Conservation (phyloP, 116 monocot genomes). For the Cymodocea nodosa region DNA sequence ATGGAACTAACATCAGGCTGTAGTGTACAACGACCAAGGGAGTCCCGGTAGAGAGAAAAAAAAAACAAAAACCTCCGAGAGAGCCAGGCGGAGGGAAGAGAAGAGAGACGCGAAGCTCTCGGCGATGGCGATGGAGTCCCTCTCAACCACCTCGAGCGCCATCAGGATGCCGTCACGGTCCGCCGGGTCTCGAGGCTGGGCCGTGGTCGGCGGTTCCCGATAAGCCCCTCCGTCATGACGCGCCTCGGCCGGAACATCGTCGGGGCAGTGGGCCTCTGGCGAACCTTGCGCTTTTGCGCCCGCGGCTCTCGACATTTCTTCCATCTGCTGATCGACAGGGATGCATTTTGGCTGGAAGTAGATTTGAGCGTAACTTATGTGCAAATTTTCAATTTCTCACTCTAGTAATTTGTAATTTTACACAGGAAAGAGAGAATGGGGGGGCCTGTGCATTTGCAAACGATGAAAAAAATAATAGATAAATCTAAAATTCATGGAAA, state of each 20-base stretch:
- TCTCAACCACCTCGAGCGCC: constrained; percentile 76
- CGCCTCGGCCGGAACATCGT: background rate
- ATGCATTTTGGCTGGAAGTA: no score
- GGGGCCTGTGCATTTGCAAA: no score
- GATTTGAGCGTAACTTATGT: no score
- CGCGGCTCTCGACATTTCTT: background rate
- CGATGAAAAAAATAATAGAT: no score
- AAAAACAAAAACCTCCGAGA: constrained; percentile 56
- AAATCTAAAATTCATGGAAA: no score
- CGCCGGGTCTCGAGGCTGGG: background rate
- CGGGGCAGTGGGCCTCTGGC: background rate
- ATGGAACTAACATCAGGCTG: no score
- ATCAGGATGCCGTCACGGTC: constrained; percentile 46
- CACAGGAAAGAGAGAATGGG: no score
- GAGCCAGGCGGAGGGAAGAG: constrained; percentile 62
- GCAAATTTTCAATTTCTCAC: no score
- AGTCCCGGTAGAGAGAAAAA: no score
- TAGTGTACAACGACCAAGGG: no score
- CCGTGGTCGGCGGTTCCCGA: background rate
- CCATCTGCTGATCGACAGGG: no score
- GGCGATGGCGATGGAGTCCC: constrained; percentile 73
- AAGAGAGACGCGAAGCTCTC: constrained; percentile 78
- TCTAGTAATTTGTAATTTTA: no score
- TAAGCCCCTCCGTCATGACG: background rate
- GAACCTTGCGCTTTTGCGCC: background rate